Evolutionary conservation across 352 stramenopile species (phyloP).

Genomic region (Phytophthora pseudosyringae): DNA sequence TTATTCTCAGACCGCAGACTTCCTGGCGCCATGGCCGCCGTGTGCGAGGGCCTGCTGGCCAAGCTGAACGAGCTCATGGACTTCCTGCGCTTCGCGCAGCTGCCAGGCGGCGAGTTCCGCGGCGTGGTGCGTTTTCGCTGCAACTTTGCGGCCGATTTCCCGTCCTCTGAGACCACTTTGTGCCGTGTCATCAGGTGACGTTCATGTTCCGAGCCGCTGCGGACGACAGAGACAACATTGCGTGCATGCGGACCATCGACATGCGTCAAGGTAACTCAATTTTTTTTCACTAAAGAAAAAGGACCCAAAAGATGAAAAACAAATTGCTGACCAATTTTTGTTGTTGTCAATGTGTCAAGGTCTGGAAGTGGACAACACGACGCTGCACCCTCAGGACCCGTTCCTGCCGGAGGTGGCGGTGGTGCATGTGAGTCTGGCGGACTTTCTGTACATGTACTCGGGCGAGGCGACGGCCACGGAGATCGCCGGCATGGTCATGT

Average conservation of each 20-base stretch:
- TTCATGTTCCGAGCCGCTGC: constrained; percentile 78
- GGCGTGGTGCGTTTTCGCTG: constrained; percentile 50
- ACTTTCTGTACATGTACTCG: constrained; percentile 91
- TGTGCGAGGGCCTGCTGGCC: constrained; percentile 75
- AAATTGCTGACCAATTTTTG: not conserved
- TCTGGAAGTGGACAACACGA: constrained; percentile 58
- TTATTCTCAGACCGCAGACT: constrained; percentile 15
- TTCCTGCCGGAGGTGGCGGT: constrained; percentile 71
- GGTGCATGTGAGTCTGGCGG: constrained; percentile 74
- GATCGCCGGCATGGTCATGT: constrained; percentile 88
- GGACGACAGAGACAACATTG: constrained; percentile 50
- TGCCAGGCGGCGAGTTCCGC: constrained; percentile 51
- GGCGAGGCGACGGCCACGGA: constrained; percentile 75
- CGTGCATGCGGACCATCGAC: constrained; percentile 79
- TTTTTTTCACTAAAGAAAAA: not conserved
- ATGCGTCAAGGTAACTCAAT: constrained; percentile 61
- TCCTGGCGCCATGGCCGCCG: constrained; percentile 28
- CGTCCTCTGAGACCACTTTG: not conserved
- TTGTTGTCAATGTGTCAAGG: constrained; percentile 7
- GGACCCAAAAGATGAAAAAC: not conserved
- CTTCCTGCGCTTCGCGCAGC: constrained; percentile 75
- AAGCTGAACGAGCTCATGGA: constrained; percentile 89
- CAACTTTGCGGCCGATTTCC: no score
- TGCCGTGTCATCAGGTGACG: constrained; percentile 56
- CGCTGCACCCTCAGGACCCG: constrained; percentile 54